Evolutionary conservation across 1,139 yeast species (phyloP), one percentile per base, ranked within the genome.

Genomic region (Suhomyces taliae): DNA sequence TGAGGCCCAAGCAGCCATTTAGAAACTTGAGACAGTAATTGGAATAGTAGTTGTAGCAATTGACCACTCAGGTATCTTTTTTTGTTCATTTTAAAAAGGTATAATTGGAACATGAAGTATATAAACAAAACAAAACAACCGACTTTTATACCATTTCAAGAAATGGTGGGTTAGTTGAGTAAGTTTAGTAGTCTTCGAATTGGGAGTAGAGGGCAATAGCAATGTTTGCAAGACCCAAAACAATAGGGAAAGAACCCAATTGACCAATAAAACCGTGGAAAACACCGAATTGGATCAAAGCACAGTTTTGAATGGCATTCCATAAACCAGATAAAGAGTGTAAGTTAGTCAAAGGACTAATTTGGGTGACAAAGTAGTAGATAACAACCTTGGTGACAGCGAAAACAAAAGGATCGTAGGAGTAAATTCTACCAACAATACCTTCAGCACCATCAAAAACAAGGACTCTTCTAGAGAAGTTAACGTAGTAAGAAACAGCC

Each of bases 381-480:
- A 78, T 58, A 52, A 82, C 60, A 37, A 78, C 64, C 60, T 82
- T 81, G 48, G 73, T 51, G 54, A 82, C 64, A 49, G 82, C 81
- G 65, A 80, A 83, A 48, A 78, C 70, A 54, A 82, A 74, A 34
- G 87, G 87, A 62, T 83, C 88, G 61, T 66, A 74, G 46, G 62
- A 65, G 65, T 72, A 72, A 45, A 76, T 78, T 54, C 76, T 72
- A 51, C 69, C 74, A 43, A 69, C 62, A 35, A 65, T 64, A 3
- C 53, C 58, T 27, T 54, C 53, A 34, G 52, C 57, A 41, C 58
- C 63, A 24, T 53, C 62, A 35, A 53, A 50, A 24, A 48, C 54
- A 31, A 51, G 50, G 48, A 74, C 64, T 66, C 78, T 68, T 57
- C 76, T 71, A 48, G 82, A 69, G 62, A 81, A 81, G 63, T 81